These are phyloP conservation scores for Trypanosoma theileri DNA, from an alignment of 208 protist species.

Conservation along the genomic window DNA sequence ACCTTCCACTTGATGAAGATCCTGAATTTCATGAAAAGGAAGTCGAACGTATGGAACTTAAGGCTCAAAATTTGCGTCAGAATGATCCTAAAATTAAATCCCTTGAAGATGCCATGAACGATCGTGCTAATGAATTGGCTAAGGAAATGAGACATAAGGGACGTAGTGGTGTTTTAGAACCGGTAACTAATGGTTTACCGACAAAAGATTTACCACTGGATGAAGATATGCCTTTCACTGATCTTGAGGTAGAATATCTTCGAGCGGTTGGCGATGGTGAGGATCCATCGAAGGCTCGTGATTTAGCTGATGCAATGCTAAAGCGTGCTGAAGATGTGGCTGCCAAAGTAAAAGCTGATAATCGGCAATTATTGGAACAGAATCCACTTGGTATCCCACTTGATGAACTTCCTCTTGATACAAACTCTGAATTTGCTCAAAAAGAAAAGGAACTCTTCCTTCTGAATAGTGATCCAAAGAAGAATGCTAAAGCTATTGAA, in stretches of 20 bases:
- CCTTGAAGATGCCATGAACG: slow-evolving; percentile 64
- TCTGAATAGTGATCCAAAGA: slow-evolving; percentile 37
- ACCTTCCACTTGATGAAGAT: slow-evolving; percentile 58
- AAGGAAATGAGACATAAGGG: slow-evolving; percentile 50
- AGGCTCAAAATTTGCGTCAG: slow-evolving; percentile 47
- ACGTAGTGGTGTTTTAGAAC: slow-evolving; percentile 39
- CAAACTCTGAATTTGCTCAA: slow-evolving; percentile 45
- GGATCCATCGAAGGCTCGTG: slow-evolving; percentile 36
- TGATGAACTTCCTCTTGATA: slow-evolving; percentile 66
- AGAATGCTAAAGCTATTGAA: slow-evolving; percentile 39
- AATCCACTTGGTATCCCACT: slow-evolving; percentile 48
- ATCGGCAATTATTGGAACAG: slow-evolving; percentile 56
- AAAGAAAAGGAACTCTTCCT: slow-evolving; percentile 63
- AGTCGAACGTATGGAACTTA: slow-evolving; percentile 51
- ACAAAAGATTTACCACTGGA: slow-evolving; percentile 62
- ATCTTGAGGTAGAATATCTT: slow-evolving; percentile 68
- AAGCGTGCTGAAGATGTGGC: slow-evolving; percentile 68
- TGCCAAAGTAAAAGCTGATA: slow-evolving; percentile 55
- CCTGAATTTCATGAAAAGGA: slow-evolving; percentile 47
- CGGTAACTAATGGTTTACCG: slow-evolving; percentile 46
- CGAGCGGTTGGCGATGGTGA: slow-evolving; percentile 58
- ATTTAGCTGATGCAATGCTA: slow-evolving; percentile 61
- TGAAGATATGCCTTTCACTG: slow-evolving; percentile 66
- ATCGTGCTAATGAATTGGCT: slow-evolving; percentile 64
- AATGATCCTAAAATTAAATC: slow-evolving; percentile 35